Percentiles rank a stretch among this genome's conserved stretches.
These are phyloP conservation scores for Neolentinus lepideus DNA, from an alignment of 1,284 basidiomycete species.

Conservation along the genomic window DNA sequence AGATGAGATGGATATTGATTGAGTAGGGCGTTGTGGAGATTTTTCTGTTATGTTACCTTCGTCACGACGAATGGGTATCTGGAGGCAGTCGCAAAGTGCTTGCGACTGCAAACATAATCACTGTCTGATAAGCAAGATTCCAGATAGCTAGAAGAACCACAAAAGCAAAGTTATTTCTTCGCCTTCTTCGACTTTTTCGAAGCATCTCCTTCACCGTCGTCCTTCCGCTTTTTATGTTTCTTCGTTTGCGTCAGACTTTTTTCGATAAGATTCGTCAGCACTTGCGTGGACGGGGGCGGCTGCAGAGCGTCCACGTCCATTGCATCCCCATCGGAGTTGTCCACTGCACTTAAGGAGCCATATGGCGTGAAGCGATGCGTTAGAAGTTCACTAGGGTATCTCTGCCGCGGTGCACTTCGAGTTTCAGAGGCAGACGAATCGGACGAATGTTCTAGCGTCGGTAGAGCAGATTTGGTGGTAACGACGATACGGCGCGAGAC, in stretches of 20 bases:
- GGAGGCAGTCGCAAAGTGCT: background rate
- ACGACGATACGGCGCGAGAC: constrained; percentile 53
- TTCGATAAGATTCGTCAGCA: constrained; percentile 13
- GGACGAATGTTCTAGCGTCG: constrained; percentile 23
- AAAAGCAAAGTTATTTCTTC: constrained; percentile 16
- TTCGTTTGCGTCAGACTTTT: constrained; percentile 17
- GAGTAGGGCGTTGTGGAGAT: background rate
- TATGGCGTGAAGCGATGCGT: constrained; percentile 59
- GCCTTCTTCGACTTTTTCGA: constrained; percentile 38
- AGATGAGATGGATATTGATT: constrained; percentile 50
- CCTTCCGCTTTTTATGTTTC: constrained; percentile 39
- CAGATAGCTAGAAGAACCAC: background rate
- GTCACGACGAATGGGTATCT: background rate
- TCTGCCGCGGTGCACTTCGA: constrained; percentile 48
- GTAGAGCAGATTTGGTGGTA: constrained; percentile 36
- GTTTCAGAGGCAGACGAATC: constrained; percentile 17
- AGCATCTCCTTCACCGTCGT: constrained; percentile 23
- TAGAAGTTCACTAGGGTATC: constrained; percentile 51
- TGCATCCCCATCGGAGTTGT: constrained; percentile 6
- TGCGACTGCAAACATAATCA: background rate
- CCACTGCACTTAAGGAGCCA: constrained; percentile 35
- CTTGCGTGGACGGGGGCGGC: background rate
- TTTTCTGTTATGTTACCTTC: background rate
- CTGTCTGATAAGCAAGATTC: background rate
- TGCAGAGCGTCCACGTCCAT: constrained; percentile 18